Conservation (phyloP, 805 yeast species). For the Ogataea siamensis region DNA sequence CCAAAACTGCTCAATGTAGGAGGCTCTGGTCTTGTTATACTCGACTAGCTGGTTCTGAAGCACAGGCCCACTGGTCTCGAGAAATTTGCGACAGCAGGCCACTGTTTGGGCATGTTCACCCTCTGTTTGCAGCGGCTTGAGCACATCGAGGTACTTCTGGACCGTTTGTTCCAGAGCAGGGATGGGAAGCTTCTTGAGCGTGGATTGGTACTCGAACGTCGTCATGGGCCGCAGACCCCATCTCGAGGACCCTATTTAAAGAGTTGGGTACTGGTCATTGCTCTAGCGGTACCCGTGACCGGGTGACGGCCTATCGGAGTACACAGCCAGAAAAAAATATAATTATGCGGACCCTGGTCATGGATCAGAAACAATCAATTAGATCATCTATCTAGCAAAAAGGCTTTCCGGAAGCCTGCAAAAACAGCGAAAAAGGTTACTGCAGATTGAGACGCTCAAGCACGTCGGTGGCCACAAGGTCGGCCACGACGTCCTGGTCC, state of each 20-base stretch:
- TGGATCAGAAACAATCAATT: not conserved
- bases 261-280: conserved; percentile 6
- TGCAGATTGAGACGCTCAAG: conserved; percentile 17
- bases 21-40: conserved; percentile 61
- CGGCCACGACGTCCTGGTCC: conserved; percentile 21
- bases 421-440: not conserved
- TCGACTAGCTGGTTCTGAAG: conserved; percentile 62
- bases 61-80: conserved; percentile 52
- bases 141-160: conserved; percentile 57
- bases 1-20: conserved; percentile 94
- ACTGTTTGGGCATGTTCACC: conserved; percentile 62
- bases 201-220: conserved; percentile 61
- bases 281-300: conserved; percentile 5
- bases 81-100: conserved; percentile 54
- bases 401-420: conserved; percentile 2
- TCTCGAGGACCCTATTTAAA: conserved; percentile 5
- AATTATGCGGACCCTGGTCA: not conserved
- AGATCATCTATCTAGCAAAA: conserved; percentile 6
- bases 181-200: conserved; percentile 69
- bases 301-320: conserved; percentile 11
- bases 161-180: conserved; percentile 74
- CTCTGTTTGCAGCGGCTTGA: conserved; percentile 80
- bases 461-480: conserved; percentile 25
- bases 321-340: conserved; percentile 8
- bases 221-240: conserved; percentile 13